Base-by-base conservation (phyloP, 176 grass and related monocot species). In the Saccharum spontaneum region DNA sequence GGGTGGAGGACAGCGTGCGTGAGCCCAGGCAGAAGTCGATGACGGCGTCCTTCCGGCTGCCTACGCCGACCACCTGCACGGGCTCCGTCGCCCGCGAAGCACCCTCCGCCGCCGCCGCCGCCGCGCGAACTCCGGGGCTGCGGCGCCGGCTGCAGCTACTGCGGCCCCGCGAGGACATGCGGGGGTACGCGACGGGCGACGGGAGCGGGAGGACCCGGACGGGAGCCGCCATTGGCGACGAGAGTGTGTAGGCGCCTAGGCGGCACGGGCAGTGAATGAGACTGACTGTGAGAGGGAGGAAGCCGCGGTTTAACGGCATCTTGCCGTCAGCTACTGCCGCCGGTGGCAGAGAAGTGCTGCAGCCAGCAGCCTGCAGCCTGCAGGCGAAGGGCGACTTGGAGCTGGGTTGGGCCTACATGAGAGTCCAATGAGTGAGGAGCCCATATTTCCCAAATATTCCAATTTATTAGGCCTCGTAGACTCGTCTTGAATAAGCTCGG, bases 51-150 rank as follows among this genome's bases (percentile, higher is more conserved):
- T 94, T 99, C 69, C 97, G 85, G 71, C 93, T 96, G 67, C 97
- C 97, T 12, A 96, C 88, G 54, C 91, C 97, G 57, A 96, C 89
- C 36, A 98, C 91, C 88, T 96, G 91, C n/a, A 98, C 97, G 30
- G 91, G 88, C 22, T 94, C 93, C 71, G 63, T 43, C 22, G 48
- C 57, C 4, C 72, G 24, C 31, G 77, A 49, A n/a, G 45, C 28
- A 11, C 28, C 82, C 2, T 48, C 67, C 36, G 10, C 50, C 28
- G 17, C 39, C 39, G 33, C 39, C 61, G 38, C 62, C 10, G 66
- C 66, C 45, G 85, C 59, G 31, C 79, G 75, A 71, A 87, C 72
- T 17, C 69, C 54, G 86, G 22, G 28, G 36, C 63, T 54, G 61
- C 34, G 28, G 34, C 75, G 14, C 39, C 16, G 54, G 69, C 44